Conservation (phyloP, 257 asterid species). For the Nemophila menziesii region DNA sequence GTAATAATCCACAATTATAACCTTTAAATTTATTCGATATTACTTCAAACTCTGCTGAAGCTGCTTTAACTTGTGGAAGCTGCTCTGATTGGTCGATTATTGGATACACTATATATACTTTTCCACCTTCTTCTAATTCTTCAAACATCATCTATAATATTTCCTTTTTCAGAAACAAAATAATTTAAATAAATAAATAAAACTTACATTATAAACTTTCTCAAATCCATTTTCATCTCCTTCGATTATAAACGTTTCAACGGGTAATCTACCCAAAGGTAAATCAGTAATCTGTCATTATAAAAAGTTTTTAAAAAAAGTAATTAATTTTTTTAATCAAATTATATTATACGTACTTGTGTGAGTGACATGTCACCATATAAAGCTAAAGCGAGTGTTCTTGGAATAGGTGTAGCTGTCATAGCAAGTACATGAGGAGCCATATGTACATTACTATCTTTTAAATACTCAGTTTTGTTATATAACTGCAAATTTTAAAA, state of each 20-base stretch:
- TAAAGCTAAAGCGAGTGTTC: slow-evolving; percentile 90
- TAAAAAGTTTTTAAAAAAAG: slow-evolving; percentile 7
- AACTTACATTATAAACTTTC: slow-evolving; percentile 31
- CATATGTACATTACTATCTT: slow-evolving; percentile 39
- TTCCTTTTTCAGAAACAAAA: slow-evolving; percentile 11
- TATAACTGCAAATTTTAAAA: slow-evolving; percentile 51
- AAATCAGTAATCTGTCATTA: slow-evolving; percentile 73
- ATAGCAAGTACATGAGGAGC: slow-evolving; percentile 94
- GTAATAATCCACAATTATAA: slow-evolving; percentile 67
- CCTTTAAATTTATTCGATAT: slow-evolving; percentile 46
- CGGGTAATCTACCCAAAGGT: slow-evolving; percentile 95
- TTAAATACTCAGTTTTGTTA: slow-evolving; percentile 36
- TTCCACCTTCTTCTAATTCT: slow-evolving; percentile 70
- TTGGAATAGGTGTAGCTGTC: slow-evolving; percentile 99
- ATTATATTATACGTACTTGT: slow-evolving; percentile 63
- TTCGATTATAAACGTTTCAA: slow-evolving; percentile 57
- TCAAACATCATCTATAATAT: slow-evolving; percentile 89
- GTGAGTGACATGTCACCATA: slow-evolving; percentile 96
- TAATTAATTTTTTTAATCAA: no score
- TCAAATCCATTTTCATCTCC: slow-evolving; percentile 72
- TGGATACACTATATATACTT: slow-evolving; percentile 72
- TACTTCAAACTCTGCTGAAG: slow-evolving; percentile 62
- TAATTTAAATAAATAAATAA: slow-evolving; percentile 1
- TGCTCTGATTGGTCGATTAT: slow-evolving; percentile 83
- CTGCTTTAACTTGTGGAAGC: slow-evolving; percentile 88